A percentile compares a stretch with the other conserved stretches of the same genome.
phyloP scores from a whole-genome alignment of 2,329 filamentous ascomycete genomes.

The Aspergillus carbonarius region DNA sequence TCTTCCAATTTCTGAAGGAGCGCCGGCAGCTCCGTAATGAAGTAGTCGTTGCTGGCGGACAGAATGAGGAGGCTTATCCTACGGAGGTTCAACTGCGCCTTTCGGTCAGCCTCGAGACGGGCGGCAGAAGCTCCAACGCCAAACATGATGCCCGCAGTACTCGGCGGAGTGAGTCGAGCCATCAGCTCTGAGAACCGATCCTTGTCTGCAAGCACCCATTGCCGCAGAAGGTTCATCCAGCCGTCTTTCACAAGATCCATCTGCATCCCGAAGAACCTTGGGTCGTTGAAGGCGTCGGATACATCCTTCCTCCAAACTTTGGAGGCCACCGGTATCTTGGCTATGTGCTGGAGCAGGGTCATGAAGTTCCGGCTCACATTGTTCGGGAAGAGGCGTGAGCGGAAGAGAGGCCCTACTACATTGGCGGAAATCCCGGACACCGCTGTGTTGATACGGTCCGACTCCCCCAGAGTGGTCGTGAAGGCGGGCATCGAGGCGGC shows the following conservation, averaged over 20 bases:
- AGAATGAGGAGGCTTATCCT: constrained; percentile 78
- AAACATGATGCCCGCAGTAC: constrained; percentile 94
- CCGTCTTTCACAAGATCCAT: constrained; percentile 64
- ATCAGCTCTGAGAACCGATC: constrained; percentile 82
- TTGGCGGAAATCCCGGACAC: constrained; percentile 79
- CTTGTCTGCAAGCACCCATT: constrained; percentile 84
- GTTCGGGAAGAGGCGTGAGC: constrained; percentile 81
- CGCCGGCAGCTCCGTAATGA: constrained; percentile 69
- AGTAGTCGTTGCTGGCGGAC: constrained; percentile 73
- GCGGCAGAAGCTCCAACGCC: constrained; percentile 96
- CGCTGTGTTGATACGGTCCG: constrained; percentile 76
- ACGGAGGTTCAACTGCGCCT: constrained; percentile 84
- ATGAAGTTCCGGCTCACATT: constrained; percentile 73
- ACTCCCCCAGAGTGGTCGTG: constrained; percentile 77
- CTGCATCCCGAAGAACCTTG: constrained; percentile 75
- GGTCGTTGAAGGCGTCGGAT: constrained; percentile 85
- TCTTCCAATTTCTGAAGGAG: constrained; percentile 85
- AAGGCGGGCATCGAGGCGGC: constrained; percentile 76
- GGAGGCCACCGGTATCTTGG: constrained; percentile 73
- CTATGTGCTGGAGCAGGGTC: constrained; percentile 71
- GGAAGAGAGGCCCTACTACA: constrained; percentile 77
- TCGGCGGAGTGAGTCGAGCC: constrained; percentile 74
- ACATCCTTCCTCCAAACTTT: constrained; percentile 94
- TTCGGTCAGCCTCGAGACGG: constrained; percentile 89
- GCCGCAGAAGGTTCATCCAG: constrained; percentile 81